These are phyloP conservation scores for Coemansia sp. DNA, from an alignment of 192 early-diverging fungal genomes.

Conservation along the genomic window DNA sequence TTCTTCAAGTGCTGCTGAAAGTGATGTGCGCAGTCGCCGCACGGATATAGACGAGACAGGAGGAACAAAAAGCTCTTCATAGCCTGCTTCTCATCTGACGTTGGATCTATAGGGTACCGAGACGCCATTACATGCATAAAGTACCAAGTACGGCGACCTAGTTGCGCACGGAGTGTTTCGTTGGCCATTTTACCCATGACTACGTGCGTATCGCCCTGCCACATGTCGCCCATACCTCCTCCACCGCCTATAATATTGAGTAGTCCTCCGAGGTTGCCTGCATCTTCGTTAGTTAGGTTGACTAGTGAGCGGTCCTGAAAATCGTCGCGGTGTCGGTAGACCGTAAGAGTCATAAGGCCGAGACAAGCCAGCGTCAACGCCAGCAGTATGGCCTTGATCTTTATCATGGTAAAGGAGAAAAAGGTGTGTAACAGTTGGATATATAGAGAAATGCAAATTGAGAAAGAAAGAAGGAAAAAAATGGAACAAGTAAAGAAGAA, in stretches of 20 bases:
- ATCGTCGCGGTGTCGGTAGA: conserved; percentile 44
- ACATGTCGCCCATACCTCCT: conserved; percentile 28
- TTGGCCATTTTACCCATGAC: conserved; percentile 76
- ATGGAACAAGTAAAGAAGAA: conserved; percentile 6
- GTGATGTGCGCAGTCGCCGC: conserved; percentile 94
- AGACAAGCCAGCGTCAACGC: conserved; percentile 21
- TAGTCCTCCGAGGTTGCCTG: conserved; percentile 10
- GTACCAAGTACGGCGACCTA: conserved; percentile 91
- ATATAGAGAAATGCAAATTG: not conserved
- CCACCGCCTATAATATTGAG: conserved; percentile 31
- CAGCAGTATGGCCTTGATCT: conserved; percentile 28
- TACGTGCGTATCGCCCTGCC: conserved; percentile 56
- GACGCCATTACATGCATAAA: conserved; percentile 92
- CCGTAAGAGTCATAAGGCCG: conserved; percentile 34
- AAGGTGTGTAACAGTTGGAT: not conserved
- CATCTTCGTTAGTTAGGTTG: conserved; percentile 33
- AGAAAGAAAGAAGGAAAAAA: not conserved
- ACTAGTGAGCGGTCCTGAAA: conserved; percentile 42
- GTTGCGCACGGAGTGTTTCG: conserved; percentile 76
- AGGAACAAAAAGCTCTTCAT: conserved; percentile 81
- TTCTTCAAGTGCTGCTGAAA: conserved; percentile 78
- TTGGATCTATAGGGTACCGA: conserved; percentile 83
- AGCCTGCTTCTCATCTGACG: conserved; percentile 72
- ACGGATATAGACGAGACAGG: conserved; percentile 90
- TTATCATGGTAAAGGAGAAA: conserved; percentile 27